Base-by-base conservation (phyloP, 345 rosid genomes). In the Clarkia xantiana region DNA sequence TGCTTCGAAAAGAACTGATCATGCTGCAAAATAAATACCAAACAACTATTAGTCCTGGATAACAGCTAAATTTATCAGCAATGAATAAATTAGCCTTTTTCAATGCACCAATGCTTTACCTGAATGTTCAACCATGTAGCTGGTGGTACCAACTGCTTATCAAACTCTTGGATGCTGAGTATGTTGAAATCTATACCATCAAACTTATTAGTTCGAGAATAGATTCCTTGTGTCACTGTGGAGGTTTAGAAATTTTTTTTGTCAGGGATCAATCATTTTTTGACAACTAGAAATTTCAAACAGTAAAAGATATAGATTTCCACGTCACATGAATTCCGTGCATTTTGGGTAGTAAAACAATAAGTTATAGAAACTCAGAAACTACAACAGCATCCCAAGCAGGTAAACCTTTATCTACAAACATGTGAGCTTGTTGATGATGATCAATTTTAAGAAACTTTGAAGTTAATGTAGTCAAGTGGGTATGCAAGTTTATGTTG, bases 81-180 rank as follows among this genome's bases (percentile, higher is more conserved):
- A 38, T 17, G n/a, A 45, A 13, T 45, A 52, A 22, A 57, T 23
- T 13, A 1, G 18, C 10, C n/a, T 23, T 40, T 44, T 18, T 16
- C 40, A 49, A 9, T 57, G 10, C 6, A 49, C 20, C 13, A n/a
- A 39, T 29, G 5, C 36, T 0, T 57, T 67, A 86, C 97, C 94
- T 90, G 89, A 73, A 90, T 62, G 64, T 90, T 86, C 76, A 86
- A 66, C 97, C 95, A 90, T 44, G 73, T 57, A 14, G 67, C 67
- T 1, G 22, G 54, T 22, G 83, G 89, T 47, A 62, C 63, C 6
- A 79, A 2, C 44, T 65, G 62, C 9, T 8, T 45, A 49, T 64
- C 62, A 15, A 86, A 53, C 14, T 67, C 53, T 63, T 74, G 57
- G 41, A 73, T 84, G 3, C 77, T 76, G 53, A 59, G 54, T 51